Conservation (phyloP, 1,284 basidiomycete species). For the Cystobasidium pallidum region DNA sequence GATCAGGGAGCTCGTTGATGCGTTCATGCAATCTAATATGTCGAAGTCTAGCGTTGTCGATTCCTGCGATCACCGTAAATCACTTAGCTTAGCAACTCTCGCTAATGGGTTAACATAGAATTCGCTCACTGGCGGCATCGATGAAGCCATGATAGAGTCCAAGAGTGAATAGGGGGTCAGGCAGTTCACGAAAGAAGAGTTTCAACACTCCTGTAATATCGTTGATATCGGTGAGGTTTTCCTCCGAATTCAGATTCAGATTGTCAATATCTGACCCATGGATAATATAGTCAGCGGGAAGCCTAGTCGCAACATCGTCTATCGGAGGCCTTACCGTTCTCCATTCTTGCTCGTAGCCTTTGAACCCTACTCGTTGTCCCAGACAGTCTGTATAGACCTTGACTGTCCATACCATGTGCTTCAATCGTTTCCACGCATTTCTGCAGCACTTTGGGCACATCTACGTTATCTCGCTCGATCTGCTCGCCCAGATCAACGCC, state of each 20-base stretch:
- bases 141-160: constrained; percentile 87
- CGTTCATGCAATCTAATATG: constrained; percentile 95
- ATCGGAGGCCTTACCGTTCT: constrained; percentile 67
- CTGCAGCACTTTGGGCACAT: constrained; percentile 82
- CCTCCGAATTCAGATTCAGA: constrained; percentile 80
- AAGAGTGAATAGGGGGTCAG: constrained; percentile 87
- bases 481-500: constrained; percentile 90
- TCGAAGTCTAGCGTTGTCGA: constrained; percentile 87
- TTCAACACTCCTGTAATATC: constrained; percentile 92
- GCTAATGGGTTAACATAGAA: too few relatives aligned
- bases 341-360: constrained; percentile 79
- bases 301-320: neutral
- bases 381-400: constrained; percentile 92
- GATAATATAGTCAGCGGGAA: neutral
- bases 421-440: constrained; percentile 94
- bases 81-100: too few relatives aligned
- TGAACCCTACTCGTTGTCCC: constrained; percentile 88
- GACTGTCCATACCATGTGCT: constrained; percentile 73
- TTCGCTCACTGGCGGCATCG: constrained; percentile 86
- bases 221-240: constrained; percentile 93
- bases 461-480: constrained; percentile 82
- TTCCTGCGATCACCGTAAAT: constrained; percentile 63
- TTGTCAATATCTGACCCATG: constrained; percentile 70
- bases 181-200: constrained; percentile 93
- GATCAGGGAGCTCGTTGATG: constrained; percentile 95